Percentiles rank a stretch among this genome's conserved stretches.
phyloP scores from a whole-genome alignment of 805 yeast genomes.

The Pichia rugopelliculosa region DNA sequence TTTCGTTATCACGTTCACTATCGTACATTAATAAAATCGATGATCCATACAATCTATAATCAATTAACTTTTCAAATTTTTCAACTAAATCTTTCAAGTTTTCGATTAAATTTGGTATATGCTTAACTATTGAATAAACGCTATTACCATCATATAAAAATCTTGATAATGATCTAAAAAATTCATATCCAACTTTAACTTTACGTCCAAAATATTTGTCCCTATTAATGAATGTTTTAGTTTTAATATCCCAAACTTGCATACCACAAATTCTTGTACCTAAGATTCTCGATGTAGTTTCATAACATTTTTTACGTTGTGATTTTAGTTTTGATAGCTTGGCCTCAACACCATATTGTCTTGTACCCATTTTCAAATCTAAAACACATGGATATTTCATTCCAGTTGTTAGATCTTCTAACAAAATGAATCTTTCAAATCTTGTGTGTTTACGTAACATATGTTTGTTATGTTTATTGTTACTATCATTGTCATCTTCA shows the following conservation, averaged over 20 bases:
- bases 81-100: slow-evolving; percentile 51
- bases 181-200: slow-evolving; percentile 63
- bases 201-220: slow-evolving; percentile 92
- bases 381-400: slow-evolving; percentile 83
- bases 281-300: slow-evolving; percentile 70
- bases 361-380: slow-evolving; percentile 95
- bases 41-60: slow-evolving; percentile 89
- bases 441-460: slow-evolving; percentile 34
- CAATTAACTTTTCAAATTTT: slow-evolving; percentile 49
- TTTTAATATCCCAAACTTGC: slow-evolving; percentile 63
- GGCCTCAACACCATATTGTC: slow-evolving; percentile 98
- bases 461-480: not conserved
- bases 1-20: slow-evolving; percentile 34
- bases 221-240: slow-evolving; percentile 48
- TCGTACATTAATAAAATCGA: slow-evolving; percentile 86
- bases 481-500: not conserved
- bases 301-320: slow-evolving; percentile 72
- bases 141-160: slow-evolving; percentile 73
- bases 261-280: slow-evolving; percentile 96
- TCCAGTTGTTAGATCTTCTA: slow-evolving; percentile 85
- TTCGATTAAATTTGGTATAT: slow-evolving; percentile 59
- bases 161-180: slow-evolving; percentile 64
- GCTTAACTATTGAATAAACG: slow-evolving; percentile 49
- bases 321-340: slow-evolving; percentile 59
- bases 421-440: slow-evolving; percentile 72